A percentile compares a stretch with the other conserved stretches of the same genome.
Conservation (phyloP, 257 asterid species). For the Solanum commersonii region DNA sequence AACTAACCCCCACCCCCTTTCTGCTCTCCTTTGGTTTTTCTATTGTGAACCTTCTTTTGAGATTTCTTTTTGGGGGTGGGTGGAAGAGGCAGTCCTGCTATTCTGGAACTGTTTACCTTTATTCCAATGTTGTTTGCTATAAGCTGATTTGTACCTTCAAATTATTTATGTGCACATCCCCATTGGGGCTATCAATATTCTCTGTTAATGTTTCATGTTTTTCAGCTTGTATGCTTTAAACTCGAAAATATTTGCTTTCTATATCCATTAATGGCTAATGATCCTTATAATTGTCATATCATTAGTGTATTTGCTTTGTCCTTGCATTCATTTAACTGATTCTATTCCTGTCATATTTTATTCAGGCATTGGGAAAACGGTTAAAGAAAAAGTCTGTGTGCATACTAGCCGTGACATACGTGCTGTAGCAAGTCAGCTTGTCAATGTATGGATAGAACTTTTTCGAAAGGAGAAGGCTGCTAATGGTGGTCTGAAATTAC, state of each 20-base stretch:
- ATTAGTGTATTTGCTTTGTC: not conserved
- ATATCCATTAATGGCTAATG: not conserved
- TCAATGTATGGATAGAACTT: constrained; percentile 86
- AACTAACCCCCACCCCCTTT: not conserved
- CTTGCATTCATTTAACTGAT: not conserved
- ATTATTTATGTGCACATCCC: not conserved
- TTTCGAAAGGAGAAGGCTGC: constrained; percentile 95
- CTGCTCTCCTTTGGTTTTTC: not conserved
- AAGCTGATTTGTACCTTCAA: not conserved
- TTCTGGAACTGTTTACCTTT: not conserved
- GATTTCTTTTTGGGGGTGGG: not conserved
- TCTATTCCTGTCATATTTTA: not conserved
- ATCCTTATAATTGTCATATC: not conserved
- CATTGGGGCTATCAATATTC: not conserved
- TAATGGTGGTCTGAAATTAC: constrained; percentile 47
- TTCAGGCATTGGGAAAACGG: constrained; percentile 90
- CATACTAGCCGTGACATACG: constrained; percentile 99
- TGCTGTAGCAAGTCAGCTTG: constrained; percentile 97
- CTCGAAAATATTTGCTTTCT: not conserved
- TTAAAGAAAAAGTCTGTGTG: constrained; percentile 92
- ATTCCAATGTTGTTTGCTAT: not conserved
- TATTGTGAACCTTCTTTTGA: not conserved
- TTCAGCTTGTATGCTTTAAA: not conserved
- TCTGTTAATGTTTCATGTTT: not conserved
- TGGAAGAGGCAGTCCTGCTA: not conserved